Percentiles rank a stretch among this genome's conserved stretches.
These are phyloP conservation scores for Ganoderma meredithae DNA, from an alignment of 1,284 basidiomycete genomes.

Conservation along the genomic window DNA sequence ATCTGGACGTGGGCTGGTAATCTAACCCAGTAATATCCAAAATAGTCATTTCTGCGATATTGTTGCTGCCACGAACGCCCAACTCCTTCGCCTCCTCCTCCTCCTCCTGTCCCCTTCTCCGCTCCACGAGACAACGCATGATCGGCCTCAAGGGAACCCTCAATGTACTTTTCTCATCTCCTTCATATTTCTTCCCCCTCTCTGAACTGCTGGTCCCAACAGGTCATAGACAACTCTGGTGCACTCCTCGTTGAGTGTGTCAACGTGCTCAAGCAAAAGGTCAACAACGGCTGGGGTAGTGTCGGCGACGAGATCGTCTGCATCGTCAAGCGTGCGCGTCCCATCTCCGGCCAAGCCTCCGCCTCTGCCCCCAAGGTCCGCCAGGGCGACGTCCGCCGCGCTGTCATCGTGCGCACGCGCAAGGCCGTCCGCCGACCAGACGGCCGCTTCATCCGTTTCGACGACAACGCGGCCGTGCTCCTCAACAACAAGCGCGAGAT, in stretches of 20 bases:
- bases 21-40: background rate
- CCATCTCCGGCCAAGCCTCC: constrained; percentile 70
- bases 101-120: constrained; percentile 14
- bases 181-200: background rate
- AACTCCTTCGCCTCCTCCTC: constrained; percentile 6
- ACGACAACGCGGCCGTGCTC: constrained; percentile 97
- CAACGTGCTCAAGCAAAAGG: constrained; percentile 96
- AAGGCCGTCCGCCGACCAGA: constrained; percentile 88
- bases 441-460: constrained; percentile 88
- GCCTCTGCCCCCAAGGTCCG: constrained; percentile 85
- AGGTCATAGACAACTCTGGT: constrained; percentile 99
- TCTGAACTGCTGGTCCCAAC: too few relatives aligned
- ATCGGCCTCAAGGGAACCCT: constrained; percentile 93
- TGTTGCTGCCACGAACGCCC: background rate
- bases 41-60: background rate
- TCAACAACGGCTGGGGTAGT: constrained; percentile 84
- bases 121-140: constrained; percentile 57
- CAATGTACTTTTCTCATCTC: constrained; percentile 57
- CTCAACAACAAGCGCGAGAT: constrained; percentile 98
- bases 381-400: constrained; percentile 87
- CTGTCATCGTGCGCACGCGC: constrained; percentile 93
- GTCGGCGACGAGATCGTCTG: constrained; percentile 98
- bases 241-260: constrained; percentile 96
- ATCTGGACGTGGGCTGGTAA: background rate
- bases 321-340: constrained; percentile 93